Percentiles rank a stretch among this genome's conserved stretches.
Evolutionary conservation across 75 land plant species (phyloP).

Genomic region (Selaginella moellendorffii): DNA sequence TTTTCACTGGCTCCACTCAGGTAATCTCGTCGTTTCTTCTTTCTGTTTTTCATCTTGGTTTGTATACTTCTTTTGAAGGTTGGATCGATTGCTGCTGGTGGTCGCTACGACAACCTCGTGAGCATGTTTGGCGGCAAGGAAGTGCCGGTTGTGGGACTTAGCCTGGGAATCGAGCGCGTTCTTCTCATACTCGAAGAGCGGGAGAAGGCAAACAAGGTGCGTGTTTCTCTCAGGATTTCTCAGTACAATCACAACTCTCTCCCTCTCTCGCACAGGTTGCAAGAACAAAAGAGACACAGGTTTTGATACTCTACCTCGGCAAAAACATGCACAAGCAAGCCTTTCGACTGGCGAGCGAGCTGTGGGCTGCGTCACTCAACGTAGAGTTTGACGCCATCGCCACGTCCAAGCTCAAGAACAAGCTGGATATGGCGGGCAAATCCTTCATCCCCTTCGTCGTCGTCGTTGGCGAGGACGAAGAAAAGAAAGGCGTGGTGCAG

Average conservation of each 20-base stretch:
- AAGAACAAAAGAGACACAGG: conserved; percentile 53
- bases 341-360: conserved; percentile 36
- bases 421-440: conserved; percentile 18
- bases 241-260: no score
- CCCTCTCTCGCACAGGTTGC: conserved; percentile 24
- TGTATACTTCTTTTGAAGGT: conserved; percentile 36
- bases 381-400: conserved; percentile 34
- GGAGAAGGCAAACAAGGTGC: conserved; percentile 17
- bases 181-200: conserved; percentile 70
- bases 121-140: conserved; percentile 68
- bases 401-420: background rate
- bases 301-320: conserved; percentile 39
- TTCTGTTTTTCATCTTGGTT: background rate
- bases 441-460: conserved; percentile 50
- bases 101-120: conserved; percentile 86
- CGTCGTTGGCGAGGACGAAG: conserved; percentile 52
- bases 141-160: conserved; percentile 80
- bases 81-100: conserved; percentile 92
- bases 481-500: conserved; percentile 32
- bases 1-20: conserved; percentile 69
- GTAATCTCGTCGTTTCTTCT: conserved; percentile 17
- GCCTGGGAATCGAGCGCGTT: conserved; percentile 83
- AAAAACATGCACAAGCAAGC: conserved; percentile 28
- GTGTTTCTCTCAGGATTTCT: no score
- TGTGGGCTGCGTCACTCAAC: conserved; percentile 56